Conservation (phyloP, 345 rosid genomes). For the Eucalyptus globulus region DNA sequence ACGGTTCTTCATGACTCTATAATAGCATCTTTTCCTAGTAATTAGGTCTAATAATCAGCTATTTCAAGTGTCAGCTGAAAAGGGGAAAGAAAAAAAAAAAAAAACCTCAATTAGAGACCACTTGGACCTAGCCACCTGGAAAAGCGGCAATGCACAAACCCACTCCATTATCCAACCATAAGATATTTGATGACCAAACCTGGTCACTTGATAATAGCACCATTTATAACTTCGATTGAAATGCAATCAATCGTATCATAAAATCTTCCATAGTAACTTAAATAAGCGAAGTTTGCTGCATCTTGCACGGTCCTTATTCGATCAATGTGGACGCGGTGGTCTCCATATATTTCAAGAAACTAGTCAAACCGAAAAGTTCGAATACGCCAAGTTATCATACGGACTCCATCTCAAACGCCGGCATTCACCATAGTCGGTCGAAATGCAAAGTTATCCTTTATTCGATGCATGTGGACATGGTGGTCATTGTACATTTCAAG, state of each 20-base stretch:
- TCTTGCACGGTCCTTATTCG: neutral
- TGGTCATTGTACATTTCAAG: neutral
- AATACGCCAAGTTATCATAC: neutral
- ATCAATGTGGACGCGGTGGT: neutral
- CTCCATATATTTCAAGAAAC: neutral
- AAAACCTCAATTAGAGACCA: neutral
- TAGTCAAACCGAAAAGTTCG: neutral
- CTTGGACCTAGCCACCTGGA: neutral
- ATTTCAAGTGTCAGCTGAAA: neutral
- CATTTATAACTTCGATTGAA: neutral
- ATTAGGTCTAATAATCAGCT: neutral
- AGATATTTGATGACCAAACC: neutral
- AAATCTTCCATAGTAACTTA: neutral
- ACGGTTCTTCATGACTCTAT: neutral
- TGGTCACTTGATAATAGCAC: neutral
- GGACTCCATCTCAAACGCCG: neutral
- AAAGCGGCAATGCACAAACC: too few relatives aligned
- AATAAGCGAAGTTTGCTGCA: neutral
- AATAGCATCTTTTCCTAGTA: neutral
- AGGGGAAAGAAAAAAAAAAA: fast-evolving
- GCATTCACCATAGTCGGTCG: neutral
- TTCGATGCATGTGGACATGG: neutral
- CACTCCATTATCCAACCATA: neutral
- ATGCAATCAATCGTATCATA: too few relatives aligned
- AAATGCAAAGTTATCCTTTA: neutral